These are phyloP conservation scores for Hanseniaspora pseudoguilliermondii DNA, from an alignment of 805 yeast species.

Conservation along the genomic window DNA sequence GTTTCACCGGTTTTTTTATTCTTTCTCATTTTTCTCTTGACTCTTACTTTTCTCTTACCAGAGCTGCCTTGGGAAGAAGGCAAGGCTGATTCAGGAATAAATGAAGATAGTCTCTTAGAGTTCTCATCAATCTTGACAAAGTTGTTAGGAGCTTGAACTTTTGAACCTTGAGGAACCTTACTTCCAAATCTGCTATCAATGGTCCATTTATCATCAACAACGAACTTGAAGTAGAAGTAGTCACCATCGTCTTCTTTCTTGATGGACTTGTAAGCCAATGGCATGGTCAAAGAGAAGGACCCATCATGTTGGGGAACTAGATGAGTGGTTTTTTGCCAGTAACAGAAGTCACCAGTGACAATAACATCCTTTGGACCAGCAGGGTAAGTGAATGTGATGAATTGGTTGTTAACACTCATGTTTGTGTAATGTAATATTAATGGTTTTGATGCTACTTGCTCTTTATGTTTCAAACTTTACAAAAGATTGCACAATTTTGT, in stretches of 20 bases:
- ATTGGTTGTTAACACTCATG: constrained; percentile 10
- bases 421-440: neutral
- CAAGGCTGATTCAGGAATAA: constrained; percentile 18
- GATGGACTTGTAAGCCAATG: constrained; percentile 40
- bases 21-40: constrained; percentile 30
- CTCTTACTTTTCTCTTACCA: constrained; percentile 24
- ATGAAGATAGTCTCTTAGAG: constrained; percentile 14
- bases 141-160: constrained; percentile 30
- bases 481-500: neutral
- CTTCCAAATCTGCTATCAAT: constrained; percentile 30
- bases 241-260: constrained; percentile 19
- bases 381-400: constrained; percentile 30
- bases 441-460: neutral
- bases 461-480: constrained; percentile 26
- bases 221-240: constrained; percentile 39
- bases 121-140: constrained; percentile 22
- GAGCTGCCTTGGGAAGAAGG: constrained; percentile 13
- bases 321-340: constrained; percentile 50
- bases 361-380: constrained; percentile 45
- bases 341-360: constrained; percentile 59
- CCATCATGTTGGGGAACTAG: constrained; percentile 50
- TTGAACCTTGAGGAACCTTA: constrained; percentile 36
- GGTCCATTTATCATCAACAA: constrained; percentile 61
- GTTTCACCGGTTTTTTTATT: constrained; percentile 33
- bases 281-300: constrained; percentile 36